Percentiles rank a stretch among this genome's conserved stretches.
Evolutionary conservation across 495 filamentous ascomycete genomes (phyloP).

Genomic region (Tuber brumale): DNA sequence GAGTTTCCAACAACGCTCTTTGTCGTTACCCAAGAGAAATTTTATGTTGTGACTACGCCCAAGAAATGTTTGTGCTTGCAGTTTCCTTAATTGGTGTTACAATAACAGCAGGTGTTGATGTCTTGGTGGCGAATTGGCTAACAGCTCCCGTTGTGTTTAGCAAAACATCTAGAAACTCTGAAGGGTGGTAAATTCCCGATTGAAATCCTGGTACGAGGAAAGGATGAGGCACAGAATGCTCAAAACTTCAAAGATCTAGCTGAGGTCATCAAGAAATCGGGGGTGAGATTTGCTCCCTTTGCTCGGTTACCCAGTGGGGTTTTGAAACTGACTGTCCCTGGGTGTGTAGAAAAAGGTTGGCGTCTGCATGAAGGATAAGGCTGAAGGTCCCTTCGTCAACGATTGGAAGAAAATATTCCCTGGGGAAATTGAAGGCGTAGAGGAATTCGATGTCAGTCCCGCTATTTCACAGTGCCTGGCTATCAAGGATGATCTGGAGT

Average conservation of each 20-base stretch:
- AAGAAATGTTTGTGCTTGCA: slow-evolving; percentile 70
- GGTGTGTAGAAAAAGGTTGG: slow-evolving; percentile 75
- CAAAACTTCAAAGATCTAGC: slow-evolving; percentile 76
- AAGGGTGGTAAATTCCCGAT: slow-evolving; percentile 86
- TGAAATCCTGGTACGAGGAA: slow-evolving; percentile 80
- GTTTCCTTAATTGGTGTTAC: slow-evolving; percentile 2
- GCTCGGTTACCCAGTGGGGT: not conserved
- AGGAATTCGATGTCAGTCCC: slow-evolving; percentile 78
- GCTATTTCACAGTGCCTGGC: slow-evolving; percentile 78
- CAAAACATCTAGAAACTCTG: slow-evolving; percentile 85
- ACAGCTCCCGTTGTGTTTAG: slow-evolving; percentile 47
- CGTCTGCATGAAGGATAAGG: slow-evolving; percentile 70
- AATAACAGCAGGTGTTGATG: not conserved
- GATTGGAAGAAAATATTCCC: slow-evolving; percentile 84
- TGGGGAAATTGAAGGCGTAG: slow-evolving; percentile 70
- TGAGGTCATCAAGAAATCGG: slow-evolving; percentile 77
- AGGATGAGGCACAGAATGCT: slow-evolving; percentile 80
- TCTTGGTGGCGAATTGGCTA: slow-evolving; percentile 29
- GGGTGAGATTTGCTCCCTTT: slow-evolving; percentile 52
- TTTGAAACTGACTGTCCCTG: not conserved
- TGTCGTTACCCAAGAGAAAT: slow-evolving; percentile 74
- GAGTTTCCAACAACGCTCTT: slow-evolving; percentile 96
- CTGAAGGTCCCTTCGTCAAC: slow-evolving; percentile 83
- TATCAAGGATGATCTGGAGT: slow-evolving; percentile 92
- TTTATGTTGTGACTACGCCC: slow-evolving; percentile 87